Evolutionary conservation across 345 rosid genomes (phyloP), one percentile per base, ranked within the genome.

Genomic region (Corchorus capsularis): DNA sequence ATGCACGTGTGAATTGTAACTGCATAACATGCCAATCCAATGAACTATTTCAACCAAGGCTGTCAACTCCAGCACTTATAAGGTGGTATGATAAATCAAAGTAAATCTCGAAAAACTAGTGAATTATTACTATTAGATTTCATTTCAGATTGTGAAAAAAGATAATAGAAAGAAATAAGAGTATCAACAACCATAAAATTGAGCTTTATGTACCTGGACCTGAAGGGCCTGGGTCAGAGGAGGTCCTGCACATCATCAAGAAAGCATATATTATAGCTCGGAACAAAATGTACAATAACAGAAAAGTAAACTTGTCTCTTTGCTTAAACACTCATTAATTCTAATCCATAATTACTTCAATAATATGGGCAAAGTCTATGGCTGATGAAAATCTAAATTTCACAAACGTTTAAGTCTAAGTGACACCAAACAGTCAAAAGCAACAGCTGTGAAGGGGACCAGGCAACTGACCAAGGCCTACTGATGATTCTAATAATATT

Each of bases 211-310:
- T 85, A 90, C 94, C 94, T 64, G 89, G 83, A 76, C 69, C 55
- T 57, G 79, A 76, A 59, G 82, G 71, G 63, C 85, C 80, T 63
- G 83, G 88, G 46, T 87, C 91, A 0, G 85, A 82, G 61, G 85
- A 82, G 61, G 91, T 76, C 83, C 95, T 91, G 91, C 86, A 85
- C 60, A 45, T 71, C 45, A 67, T 47, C 35, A 75, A 73, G 75
- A 66, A 41, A 49, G 63, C 62, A 32, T 55, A 49, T 61, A 75
- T 68, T 73, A 69, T 4, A 39, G 20, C 13, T 20, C 39, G 17
- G 63, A 59, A 60, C 5, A 64, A 50, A 50, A 56, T 13, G 41
- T 41, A 47, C 35, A 34, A 63, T 32, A 74, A 34, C 61, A 17
- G 69, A 49, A 50, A n/a, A 35, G 32, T 27, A 5, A 63, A 17